phyloP scores from a whole-genome alignment of 1,284 basidiomycete genomes.

The Meira miltonrushii region DNA sequence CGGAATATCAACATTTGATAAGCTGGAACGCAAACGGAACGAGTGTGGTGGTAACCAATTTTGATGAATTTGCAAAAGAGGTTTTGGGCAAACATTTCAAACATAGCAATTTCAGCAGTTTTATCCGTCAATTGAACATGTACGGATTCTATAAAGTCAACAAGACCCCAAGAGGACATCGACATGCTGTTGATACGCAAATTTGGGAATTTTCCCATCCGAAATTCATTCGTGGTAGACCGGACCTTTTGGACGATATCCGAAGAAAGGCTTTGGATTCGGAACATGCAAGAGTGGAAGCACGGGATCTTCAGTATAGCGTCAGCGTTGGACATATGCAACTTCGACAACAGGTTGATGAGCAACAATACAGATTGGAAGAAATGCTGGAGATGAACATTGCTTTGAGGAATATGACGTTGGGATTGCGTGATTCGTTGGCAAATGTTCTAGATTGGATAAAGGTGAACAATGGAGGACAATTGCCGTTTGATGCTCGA shows the following conservation, averaged over 20 bases:
- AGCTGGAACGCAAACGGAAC: conserved; percentile 40
- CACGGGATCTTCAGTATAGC: conserved; percentile 40
- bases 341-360: conserved; percentile 38
- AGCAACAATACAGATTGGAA: conserved; percentile 39
- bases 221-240: conserved; percentile 74
- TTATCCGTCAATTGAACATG: conserved; percentile 85
- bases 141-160: conserved; percentile 53
- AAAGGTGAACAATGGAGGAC: conserved; percentile 35
- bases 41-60: conserved; percentile 45
- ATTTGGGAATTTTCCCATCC: conserved; percentile 84
- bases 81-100: conserved; percentile 54
- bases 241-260: conserved; percentile 76
- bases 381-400: conserved; percentile 36
- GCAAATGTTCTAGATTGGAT: conserved; percentile 31
- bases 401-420: conserved; percentile 27
- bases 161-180: conserved; percentile 73
- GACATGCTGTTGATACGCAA: conserved; percentile 68
- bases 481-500: conserved; percentile 29
- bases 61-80: conserved; percentile 48
- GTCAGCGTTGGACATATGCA: conserved; percentile 41
- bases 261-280: conserved; percentile 66
- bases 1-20: conserved; percentile 41
- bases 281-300: conserved; percentile 38
- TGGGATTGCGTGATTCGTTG: conserved; percentile 29
- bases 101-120: conserved; percentile 70